phyloP scores from a whole-genome alignment of 352 stramenopile species.

The Globisporangium yorkense region DNA sequence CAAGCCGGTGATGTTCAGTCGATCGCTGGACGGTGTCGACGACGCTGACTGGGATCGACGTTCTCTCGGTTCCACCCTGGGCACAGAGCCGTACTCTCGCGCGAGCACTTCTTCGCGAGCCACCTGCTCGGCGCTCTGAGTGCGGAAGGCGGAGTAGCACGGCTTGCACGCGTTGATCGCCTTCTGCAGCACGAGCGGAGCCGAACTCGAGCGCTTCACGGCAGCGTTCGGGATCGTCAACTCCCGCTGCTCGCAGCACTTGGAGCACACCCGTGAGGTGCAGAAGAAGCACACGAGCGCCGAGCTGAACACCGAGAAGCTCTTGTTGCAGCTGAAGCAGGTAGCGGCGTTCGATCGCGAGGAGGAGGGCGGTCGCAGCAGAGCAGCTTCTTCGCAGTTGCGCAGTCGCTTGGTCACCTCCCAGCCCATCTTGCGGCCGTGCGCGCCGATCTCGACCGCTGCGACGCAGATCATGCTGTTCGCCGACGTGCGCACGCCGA shows the following conservation, averaged over 20 bases:
- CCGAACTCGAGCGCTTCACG: background rate
- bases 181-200: background rate
- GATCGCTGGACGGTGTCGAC: background rate
- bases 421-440: slow-evolving; percentile 7
- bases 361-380: no score
- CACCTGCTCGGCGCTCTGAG: background rate
- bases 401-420: slow-evolving; percentile 3
- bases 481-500: slow-evolving; percentile 18
- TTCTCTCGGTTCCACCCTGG: background rate
- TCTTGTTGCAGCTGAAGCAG: slow-evolving; percentile 7
- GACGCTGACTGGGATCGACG: background rate
- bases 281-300: slow-evolving; percentile 8
- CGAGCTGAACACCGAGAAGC: slow-evolving; percentile 2
- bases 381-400: background rate
- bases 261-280: slow-evolving; percentile 5
- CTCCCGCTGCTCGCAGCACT: slow-evolving; percentile 8
- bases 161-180: slow-evolving; percentile 5
- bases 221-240: slow-evolving; percentile 2
- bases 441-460: slow-evolving; percentile 2
- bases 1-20: background rate
- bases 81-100: slow-evolving; percentile 3
- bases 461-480: slow-evolving; percentile 20
- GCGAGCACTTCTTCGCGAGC: slow-evolving; percentile 10
- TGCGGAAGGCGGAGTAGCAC: background rate
- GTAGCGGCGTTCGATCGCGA: background rate